Percentiles rank a stretch among this genome's conserved stretches.
Conservation (phyloP, 2,329 filamentous ascomycete genomes). For the Alternaria panax region DNA sequence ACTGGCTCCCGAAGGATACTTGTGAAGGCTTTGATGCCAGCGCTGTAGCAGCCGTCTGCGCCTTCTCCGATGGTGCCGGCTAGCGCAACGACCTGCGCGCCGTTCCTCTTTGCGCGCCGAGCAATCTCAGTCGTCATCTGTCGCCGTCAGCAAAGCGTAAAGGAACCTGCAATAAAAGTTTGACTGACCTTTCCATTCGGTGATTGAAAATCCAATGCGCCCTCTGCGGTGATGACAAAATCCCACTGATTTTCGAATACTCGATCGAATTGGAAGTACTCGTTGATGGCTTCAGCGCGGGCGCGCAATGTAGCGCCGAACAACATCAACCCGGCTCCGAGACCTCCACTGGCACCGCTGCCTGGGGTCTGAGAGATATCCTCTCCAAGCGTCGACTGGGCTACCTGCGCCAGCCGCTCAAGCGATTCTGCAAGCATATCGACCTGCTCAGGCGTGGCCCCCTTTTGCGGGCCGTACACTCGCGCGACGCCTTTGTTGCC, state of each 20-base stretch:
- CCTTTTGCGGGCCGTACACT: constrained; percentile 62
- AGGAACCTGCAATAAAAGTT: not conserved
- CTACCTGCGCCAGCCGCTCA: constrained; percentile 52
- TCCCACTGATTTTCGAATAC: constrained; percentile 57
- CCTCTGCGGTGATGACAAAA: constrained; percentile 62
- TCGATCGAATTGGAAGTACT: constrained; percentile 58
- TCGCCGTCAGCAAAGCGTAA: not conserved
- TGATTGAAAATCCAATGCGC: constrained; percentile 61
- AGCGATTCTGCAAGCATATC: constrained; percentile 54
- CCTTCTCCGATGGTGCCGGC: constrained; percentile 42
- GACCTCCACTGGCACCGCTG: constrained; percentile 61
- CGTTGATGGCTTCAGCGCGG: constrained; percentile 59
- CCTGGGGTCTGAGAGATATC: constrained; percentile 54
- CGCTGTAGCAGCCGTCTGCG: constrained; percentile 36
- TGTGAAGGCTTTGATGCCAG: constrained; percentile 48
- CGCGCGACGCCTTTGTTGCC: constrained; percentile 59
- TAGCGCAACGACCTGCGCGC: constrained; percentile 56
- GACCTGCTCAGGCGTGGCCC: constrained; percentile 55
- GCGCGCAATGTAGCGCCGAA: constrained; percentile 57
- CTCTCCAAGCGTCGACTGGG: constrained; percentile 44
- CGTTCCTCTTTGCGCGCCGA: constrained; percentile 55
- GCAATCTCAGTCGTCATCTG: constrained; percentile 63
- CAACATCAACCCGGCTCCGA: constrained; percentile 60
- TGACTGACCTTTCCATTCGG: constrained; percentile 51
- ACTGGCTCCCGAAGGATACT: constrained; percentile 46